Base-by-base conservation (phyloP, 495 filamentous ascomycete species). In the Annulohypoxylon maeteangense region DNA sequence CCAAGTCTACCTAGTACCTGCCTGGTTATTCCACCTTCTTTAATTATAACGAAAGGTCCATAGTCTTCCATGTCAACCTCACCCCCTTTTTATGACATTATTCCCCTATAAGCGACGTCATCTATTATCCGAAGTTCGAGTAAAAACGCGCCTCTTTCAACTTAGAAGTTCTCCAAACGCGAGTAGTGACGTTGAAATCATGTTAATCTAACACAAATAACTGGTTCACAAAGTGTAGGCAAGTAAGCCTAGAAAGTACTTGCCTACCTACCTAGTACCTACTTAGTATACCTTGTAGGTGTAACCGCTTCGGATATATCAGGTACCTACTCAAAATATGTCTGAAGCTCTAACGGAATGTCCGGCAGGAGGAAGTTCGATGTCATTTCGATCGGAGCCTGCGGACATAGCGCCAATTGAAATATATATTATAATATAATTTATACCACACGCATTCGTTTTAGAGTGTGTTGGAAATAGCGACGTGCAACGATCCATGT, bases 401-500 rank as follows among this genome's bases (percentile, higher is more conserved):
- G 10, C 31, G 8, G 7, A 36, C n/a, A 29, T 16, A 10, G 12
- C 10, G 2, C 29, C 1, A 12, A 11, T 36, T 55, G 20, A 31
- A 16, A 42, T 23, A 8, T 32, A 34, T 42, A 51, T n/a, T 12
- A 22, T 47, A 47, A 12, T 23, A 29, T 27, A 29, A 29, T 29
- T 27, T 51, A 51, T 29, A 51, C n/a, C 47, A 51, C 12, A 64
- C 48, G 8, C 36, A 20, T 20, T 36, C 29, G 16, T n/a, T n/a
- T 10, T 27, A 44, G 36, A 3, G 7, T 40, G n/a, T 34, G 50
- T 64, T 51, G 23, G 47, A n/a, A 25, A n/a, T 65, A 7, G 29
- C 25, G 11, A 56, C 25, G 54, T 65, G 45, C 56, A 27, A 70
- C 67, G 4, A 12, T 32, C 16, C 23, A 55, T 61, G 16, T 54